Conservation (phyloP, 257 asterid species). For the Nicotiana tabacum region DNA sequence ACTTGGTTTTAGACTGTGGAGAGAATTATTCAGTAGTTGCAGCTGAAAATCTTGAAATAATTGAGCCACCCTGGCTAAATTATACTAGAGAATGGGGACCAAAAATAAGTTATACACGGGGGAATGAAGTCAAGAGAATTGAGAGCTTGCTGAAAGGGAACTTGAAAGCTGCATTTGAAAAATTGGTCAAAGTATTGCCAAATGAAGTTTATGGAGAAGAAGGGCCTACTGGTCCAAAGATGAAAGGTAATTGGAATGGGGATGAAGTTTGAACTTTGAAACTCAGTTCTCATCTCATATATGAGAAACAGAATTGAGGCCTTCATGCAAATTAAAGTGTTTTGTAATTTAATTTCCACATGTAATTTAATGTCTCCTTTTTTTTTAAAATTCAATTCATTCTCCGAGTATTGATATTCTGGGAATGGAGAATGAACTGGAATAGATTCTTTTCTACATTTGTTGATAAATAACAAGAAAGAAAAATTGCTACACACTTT, state of each 20-base stretch:
- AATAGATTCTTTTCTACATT: not conserved
- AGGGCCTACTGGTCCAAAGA: slow-evolving; percentile 83
- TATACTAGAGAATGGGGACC: slow-evolving; percentile 78
- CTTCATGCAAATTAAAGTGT: not conserved
- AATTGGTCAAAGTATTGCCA: slow-evolving; percentile 41
- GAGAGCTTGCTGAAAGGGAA: slow-evolving; percentile 23
- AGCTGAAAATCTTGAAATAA: slow-evolving; percentile 41
- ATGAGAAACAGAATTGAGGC: not conserved
- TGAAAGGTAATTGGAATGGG: slow-evolving; percentile 54
- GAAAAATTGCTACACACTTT: not conserved
- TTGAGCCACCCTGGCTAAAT: slow-evolving; percentile 74
- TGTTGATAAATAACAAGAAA: too few species aligned
- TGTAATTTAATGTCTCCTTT: not conserved
- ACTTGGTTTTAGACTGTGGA: slow-evolving; percentile 50
- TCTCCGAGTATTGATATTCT: not conserved
- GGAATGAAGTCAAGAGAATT: slow-evolving; percentile 33
- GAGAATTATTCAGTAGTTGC: slow-evolving; percentile 40
- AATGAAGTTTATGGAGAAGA: slow-evolving; percentile 56
- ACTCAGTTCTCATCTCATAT: too few species aligned
- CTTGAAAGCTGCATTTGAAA: slow-evolving; percentile 30
- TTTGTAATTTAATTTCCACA: not conserved
- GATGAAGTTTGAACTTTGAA: slow-evolving; percentile 35
- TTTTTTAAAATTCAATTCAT: not conserved
- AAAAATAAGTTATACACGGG: slow-evolving; percentile 30
- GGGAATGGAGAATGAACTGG: not conserved